Evolutionary conservation across 129 eudicot genomes (phyloP), one percentile per base, ranked within the genome.

Genomic region (Escallonia herrerae): DNA sequence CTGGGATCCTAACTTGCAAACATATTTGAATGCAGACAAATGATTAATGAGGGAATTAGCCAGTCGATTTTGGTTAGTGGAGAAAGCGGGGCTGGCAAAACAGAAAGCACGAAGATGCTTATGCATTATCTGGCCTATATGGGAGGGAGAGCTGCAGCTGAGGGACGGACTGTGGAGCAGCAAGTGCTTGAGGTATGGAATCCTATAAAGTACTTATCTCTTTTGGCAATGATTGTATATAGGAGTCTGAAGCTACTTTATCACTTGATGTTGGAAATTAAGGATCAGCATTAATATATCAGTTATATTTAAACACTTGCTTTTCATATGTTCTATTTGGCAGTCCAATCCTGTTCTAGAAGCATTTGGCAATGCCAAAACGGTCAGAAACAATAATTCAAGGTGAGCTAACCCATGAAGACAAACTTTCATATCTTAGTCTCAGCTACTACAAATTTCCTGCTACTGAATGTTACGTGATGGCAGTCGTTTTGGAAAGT

Each of bases 31-130:
- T 74, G 84, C 91, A 90, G 97, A 84, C 86, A 84, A 66, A 90
- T 90, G 97, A 72, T 86, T 58, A 65, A 82, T 55, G 95, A 86
- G 66, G 83, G 81, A 64, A 65, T 82, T 72, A 90, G 97, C 78
- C 97, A 90, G 78, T 53, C 97, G 61, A 90, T 90, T 73, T 79
- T 90, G 84, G 97, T 90, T 8, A 90, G 97, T 73, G 97, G 97
- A 70, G 97, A 90, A 81, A 90, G 97, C 77, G 97, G 97, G 57
- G 97, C 97, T 61, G 97, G 97, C 15, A 90, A 90, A 72, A 90
- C 97, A 11, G 97, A 90, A 79, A 76, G 85, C 81, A 86, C 97
- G 13, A 90, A 90, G 67, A 81, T 77, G 76, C 95, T 90, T 67
- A 90, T 90, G 97, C 83, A 65, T 37, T 90, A 86, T 77, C 95